phyloP scores from a whole-genome alignment of 2,329 filamentous ascomycete genomes.

The Colletotrichum sp. region DNA sequence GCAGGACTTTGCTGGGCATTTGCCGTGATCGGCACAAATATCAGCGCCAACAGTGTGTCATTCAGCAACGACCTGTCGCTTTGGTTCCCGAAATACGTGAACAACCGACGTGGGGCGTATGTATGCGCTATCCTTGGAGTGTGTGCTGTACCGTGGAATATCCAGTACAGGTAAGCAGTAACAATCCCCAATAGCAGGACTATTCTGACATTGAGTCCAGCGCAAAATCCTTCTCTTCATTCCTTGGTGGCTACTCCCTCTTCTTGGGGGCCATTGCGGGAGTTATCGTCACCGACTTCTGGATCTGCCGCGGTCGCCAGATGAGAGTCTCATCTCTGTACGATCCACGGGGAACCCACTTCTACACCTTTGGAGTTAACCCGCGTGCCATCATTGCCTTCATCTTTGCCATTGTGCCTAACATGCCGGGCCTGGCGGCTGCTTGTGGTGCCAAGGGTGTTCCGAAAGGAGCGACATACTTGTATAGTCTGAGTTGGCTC shows the following conservation, averaged over 20 bases:
- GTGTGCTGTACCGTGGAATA: slow-evolving; percentile 23
- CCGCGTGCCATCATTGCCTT: slow-evolving; percentile 34
- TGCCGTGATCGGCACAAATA: slow-evolving; percentile 56
- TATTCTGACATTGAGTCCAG: slow-evolving; percentile 1
- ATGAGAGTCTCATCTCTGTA: slow-evolving; percentile 41
- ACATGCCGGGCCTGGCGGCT: slow-evolving; percentile 25
- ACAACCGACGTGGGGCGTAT: slow-evolving; percentile 53
- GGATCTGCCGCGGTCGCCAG: slow-evolving; percentile 37
- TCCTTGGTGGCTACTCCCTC: slow-evolving; percentile 38
- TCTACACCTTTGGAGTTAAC: slow-evolving; percentile 33
- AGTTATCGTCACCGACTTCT: slow-evolving; percentile 42
- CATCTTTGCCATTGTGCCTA: slow-evolving; percentile 31
- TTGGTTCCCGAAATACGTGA: slow-evolving; percentile 56
- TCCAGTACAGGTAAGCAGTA: slow-evolving; percentile 12
- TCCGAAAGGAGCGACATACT: slow-evolving; percentile 14
- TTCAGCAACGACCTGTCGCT: slow-evolving; percentile 59
- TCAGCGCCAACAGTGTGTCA: slow-evolving; percentile 56
- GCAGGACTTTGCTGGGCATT: slow-evolving; percentile 35
- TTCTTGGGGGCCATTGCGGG: slow-evolving; percentile 42
- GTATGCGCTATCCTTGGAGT: slow-evolving; percentile 29
- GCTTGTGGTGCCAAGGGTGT: slow-evolving; percentile 24
- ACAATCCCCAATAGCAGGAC: slow-evolving; percentile 18
- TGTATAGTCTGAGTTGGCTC: slow-evolving; percentile 28
- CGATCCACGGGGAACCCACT: slow-evolving; percentile 47
- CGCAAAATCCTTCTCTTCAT: slow-evolving; percentile 24